A percentile compares a stretch with the other conserved stretches of the same genome.
phyloP scores from a whole-genome alignment of 768 basidiomycete species.

The Kwoniella bestiolae region DNA sequence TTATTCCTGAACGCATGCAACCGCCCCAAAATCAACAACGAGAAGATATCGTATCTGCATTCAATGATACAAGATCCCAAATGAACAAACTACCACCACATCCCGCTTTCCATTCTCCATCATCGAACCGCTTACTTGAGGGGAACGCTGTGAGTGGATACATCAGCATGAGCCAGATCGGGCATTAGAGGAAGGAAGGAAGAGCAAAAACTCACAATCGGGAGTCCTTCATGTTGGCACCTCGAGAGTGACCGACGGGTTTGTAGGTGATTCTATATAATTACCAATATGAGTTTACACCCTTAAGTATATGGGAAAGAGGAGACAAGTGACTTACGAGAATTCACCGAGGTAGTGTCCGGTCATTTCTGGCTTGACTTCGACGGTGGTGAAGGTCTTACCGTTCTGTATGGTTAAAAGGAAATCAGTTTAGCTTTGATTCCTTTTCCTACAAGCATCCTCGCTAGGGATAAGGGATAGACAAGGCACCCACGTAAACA shows the following conservation, averaged over 20 bases:
- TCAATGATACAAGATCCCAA: slow-evolving; percentile 26
- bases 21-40: no score
- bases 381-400: slow-evolving; percentile 68
- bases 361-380: slow-evolving; percentile 99
- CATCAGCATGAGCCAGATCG: no score
- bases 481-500: slow-evolving; percentile 68
- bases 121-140: slow-evolving; percentile 74
- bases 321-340: no score
- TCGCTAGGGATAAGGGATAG: not conserved
- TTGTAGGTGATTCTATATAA: slow-evolving; percentile 77
- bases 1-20: no score
- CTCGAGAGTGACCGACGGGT: slow-evolving; percentile 99
- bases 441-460: not conserved
- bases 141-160: no score
- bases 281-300: slow-evolving; percentile 7
- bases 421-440: not conserved
- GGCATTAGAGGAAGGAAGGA: no score
- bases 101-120: not conserved
- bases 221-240: slow-evolving; percentile 78
- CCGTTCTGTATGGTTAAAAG: slow-evolving; percentile 51
- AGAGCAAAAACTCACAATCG: slow-evolving; percentile 66
- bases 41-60: slow-evolving; percentile 32
- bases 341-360: slow-evolving; percentile 97
- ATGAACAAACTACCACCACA: not conserved
- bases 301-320: no score